Evolutionary conservation across 371 early-diverging fungal genomes (phyloP).

Genomic region (Apophysomyces elegans): DNA sequence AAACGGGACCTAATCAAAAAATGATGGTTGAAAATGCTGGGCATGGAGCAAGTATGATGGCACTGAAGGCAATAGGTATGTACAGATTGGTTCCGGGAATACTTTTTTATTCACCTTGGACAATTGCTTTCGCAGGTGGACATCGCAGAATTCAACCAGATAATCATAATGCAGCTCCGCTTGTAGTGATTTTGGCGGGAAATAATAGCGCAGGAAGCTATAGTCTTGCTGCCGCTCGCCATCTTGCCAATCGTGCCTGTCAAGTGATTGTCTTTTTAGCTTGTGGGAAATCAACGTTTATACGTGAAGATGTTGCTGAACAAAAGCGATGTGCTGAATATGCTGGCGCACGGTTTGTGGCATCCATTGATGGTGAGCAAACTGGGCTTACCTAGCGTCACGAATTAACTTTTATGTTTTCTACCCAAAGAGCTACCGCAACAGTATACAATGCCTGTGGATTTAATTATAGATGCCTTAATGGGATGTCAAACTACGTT

Average conservation of each 20-base stretch:
- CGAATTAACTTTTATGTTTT: not conserved
- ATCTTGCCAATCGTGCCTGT: conserved; percentile 80
- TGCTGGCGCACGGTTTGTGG: conserved; percentile 35
- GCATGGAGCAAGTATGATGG: conserved; percentile 73
- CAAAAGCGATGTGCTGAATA: conserved; percentile 36
- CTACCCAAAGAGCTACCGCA: conserved; percentile 47
- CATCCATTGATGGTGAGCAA: conserved; percentile 35
- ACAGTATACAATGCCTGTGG: conserved; percentile 65
- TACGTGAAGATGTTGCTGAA: conserved; percentile 17
- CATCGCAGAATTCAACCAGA: conserved; percentile 71
- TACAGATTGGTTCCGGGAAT: not conserved
- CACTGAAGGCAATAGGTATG: conserved; percentile 68
- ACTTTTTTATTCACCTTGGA: too few species aligned
- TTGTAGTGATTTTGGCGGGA: conserved; percentile 75
- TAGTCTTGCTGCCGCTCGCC: conserved; percentile 75
- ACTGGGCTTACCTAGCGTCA: too few species aligned
- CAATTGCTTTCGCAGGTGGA: conserved; percentile 55
- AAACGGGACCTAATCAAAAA: conserved; percentile 70
- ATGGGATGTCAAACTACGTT: conserved; percentile 65
- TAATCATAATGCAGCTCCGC: conserved; percentile 77
- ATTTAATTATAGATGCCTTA: conserved; percentile 80
- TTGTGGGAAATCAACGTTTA: conserved; percentile 42
- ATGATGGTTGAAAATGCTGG: conserved; percentile 86
- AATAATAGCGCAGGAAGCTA: conserved; percentile 79
- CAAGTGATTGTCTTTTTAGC: conserved; percentile 66